phyloP scores from a whole-genome alignment of 805 yeast species.

The Candida vaughaniae region DNA sequence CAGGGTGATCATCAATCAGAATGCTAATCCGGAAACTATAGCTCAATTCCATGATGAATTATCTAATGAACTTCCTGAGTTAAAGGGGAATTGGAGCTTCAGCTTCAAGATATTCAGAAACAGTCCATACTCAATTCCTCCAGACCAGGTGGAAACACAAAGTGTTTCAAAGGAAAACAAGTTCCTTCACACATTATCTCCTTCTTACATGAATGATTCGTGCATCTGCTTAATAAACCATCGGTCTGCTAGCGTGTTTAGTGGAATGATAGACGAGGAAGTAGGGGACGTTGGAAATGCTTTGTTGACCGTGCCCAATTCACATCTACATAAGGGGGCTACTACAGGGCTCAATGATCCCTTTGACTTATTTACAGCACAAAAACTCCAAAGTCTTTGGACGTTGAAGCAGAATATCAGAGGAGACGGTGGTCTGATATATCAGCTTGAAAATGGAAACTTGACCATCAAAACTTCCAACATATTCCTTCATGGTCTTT shows the following conservation, averaged over 20 bases:
- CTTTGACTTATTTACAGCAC: constrained; percentile 53
- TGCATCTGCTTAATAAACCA: constrained; percentile 51
- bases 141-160: constrained; percentile 26
- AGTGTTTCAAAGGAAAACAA: constrained; percentile 37
- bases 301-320: constrained; percentile 30
- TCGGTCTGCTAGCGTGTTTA: constrained; percentile 34
- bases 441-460: constrained; percentile 52
- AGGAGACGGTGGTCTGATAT: constrained; percentile 75
- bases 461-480: constrained; percentile 64
- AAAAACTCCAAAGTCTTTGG: constrained; percentile 71
- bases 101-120: constrained; percentile 67
- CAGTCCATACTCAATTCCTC: constrained; percentile 53
- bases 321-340: constrained; percentile 49
- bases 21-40: constrained; percentile 57
- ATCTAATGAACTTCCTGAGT: constrained; percentile 62
- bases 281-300: constrained; percentile 11
- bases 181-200: constrained; percentile 49
- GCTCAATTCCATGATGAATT: constrained; percentile 69
- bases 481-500: constrained; percentile 70
- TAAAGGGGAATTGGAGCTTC: constrained; percentile 65
- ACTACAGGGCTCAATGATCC: constrained; percentile 56
- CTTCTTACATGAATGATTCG: constrained; percentile 48
- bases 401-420: constrained; percentile 61
- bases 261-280: constrained; percentile 35
- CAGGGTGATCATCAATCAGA: constrained; percentile 38